Percentiles rank a stretch among this genome's conserved stretches.
These are phyloP conservation scores for Neurospora terricola DNA, from an alignment of 495 filamentous ascomycete species.

Conservation along the genomic window DNA sequence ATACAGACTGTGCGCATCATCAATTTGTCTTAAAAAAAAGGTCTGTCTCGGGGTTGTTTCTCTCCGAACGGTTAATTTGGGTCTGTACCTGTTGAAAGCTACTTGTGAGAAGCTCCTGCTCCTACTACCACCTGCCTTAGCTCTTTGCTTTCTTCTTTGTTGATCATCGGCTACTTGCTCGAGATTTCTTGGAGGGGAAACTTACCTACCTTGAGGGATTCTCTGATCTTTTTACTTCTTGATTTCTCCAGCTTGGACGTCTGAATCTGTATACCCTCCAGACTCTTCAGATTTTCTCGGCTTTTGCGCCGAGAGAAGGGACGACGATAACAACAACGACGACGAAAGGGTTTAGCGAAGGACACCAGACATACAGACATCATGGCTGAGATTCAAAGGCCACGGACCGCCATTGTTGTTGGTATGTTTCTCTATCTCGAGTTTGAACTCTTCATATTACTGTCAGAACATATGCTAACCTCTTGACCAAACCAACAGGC, in stretches of 20 bases:
- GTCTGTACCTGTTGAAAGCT: neutral
- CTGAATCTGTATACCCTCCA: neutral
- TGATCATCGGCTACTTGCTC: neutral
- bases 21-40: neutral
- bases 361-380: neutral
- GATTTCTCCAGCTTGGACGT: neutral
- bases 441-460: neutral
- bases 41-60: neutral
- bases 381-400: neutral
- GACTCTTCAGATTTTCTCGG: neutral
- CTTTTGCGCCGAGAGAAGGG: neutral
- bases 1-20: neutral
- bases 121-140: neutral
- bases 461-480: neutral
- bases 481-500: conserved; percentile 26
- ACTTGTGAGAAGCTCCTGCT: neutral
- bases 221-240: neutral
- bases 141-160: neutral
- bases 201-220: neutral
- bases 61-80: neutral
- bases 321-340: neutral
- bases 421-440: neutral
- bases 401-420: conserved; percentile 6
- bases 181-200: neutral
- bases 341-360: neutral